These are phyloP conservation scores for Ganoderma boninense DNA, from an alignment of 1,284 basidiomycete genomes.

Conservation along the genomic window DNA sequence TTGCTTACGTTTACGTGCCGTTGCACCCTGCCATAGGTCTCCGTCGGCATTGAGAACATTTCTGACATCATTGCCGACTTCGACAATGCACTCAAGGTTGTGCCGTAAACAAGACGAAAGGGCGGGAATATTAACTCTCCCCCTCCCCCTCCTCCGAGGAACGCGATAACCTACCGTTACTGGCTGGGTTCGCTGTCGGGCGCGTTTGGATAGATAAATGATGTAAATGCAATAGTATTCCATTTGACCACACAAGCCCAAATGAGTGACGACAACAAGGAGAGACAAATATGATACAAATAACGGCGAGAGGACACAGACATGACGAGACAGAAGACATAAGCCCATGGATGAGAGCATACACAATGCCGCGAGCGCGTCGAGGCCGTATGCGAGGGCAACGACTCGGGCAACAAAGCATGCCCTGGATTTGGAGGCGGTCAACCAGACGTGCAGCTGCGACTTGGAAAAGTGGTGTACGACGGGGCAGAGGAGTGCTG, in stretches of 20 bases:
- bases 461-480: not conserved
- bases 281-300: not conserved
- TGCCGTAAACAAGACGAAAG: conserved; percentile 18
- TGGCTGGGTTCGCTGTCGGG: not conserved
- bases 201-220: not conserved
- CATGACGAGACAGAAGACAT: not conserved
- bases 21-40: conserved; percentile 47
- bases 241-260: not conserved
- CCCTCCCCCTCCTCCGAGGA: not conserved
- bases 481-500: conserved; percentile 3
- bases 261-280: not conserved
- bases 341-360: not conserved
- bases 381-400: not conserved
- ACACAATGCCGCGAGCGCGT: not conserved
- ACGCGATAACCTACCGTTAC: not conserved
- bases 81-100: conserved; percentile 61
- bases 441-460: not conserved
- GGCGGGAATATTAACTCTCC: too few relatives aligned
- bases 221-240: not conserved
- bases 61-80: conserved; percentile 90
- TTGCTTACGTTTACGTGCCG: conserved; percentile 1
- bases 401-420: not conserved
- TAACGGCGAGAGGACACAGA: not conserved
- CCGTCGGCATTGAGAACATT: conserved; percentile 86
- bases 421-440: not conserved